Conservation (phyloP, 768 basidiomycete genomes). For the Pholiota molesta region DNA sequence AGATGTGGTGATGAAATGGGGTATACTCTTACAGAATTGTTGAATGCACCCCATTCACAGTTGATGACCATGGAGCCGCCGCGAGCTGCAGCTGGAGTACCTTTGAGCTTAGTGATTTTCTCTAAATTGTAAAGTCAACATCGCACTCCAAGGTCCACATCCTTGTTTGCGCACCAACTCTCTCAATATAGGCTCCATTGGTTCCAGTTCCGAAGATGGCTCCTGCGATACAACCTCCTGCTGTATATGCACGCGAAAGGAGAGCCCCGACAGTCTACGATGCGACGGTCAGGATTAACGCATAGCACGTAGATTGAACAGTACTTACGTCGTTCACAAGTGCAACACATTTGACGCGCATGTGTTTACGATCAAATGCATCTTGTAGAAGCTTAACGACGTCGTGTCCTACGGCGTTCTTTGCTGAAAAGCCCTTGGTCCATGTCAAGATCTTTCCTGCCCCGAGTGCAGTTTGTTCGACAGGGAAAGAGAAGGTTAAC, state of each 20-base stretch:
- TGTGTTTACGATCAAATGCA: slow-evolving; percentile 88
- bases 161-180: slow-evolving; percentile 48
- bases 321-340: slow-evolving; percentile 88
- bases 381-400: slow-evolving; percentile 89
- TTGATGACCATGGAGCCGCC: slow-evolving; percentile 93
- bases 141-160: neutral
- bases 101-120: slow-evolving; percentile 83
- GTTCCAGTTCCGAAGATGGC: slow-evolving; percentile 98
- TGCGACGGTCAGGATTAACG: slow-evolving; percentile 1
- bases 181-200: slow-evolving; percentile 96
- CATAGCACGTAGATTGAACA: neutral
- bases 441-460: slow-evolving; percentile 90
- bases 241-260: slow-evolving; percentile 90
- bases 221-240: slow-evolving; percentile 85
- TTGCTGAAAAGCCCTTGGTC: slow-evolving; percentile 96
- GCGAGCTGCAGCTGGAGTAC: slow-evolving; percentile 56
- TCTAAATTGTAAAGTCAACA: slow-evolving; percentile 30
- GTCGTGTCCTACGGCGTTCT: slow-evolving; percentile 87
- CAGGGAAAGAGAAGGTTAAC: slow-evolving; percentile 96
- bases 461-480: slow-evolving; percentile 93
- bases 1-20: neutral
- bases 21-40: slow-evolving; percentile 74
- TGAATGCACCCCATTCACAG: slow-evolving; percentile 98
- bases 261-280: slow-evolving; percentile 92
- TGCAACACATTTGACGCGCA: slow-evolving; percentile 90